Base-by-base conservation (phyloP, 2,329 filamentous ascomycete species). In the Penicillium sp. region DNA sequence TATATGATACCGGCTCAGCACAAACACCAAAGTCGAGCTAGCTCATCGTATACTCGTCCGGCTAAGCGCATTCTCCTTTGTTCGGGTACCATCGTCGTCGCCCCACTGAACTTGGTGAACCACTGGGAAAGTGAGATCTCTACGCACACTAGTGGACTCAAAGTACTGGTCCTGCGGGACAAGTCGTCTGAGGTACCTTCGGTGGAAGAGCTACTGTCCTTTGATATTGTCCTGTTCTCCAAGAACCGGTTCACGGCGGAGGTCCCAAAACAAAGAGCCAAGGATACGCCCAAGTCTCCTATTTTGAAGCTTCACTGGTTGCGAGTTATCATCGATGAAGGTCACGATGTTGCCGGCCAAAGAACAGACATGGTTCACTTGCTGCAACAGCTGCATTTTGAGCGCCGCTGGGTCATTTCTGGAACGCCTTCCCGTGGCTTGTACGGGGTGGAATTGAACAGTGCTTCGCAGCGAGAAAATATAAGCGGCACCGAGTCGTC, bases 261-360 rank as follows among this genome's bases (percentile, higher is more conserved):
- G 67, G 84, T 74, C 2, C 25, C 30, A 78, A 56, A 75, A 75
- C 1, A 65, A 73, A 11, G 73, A 81, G 18, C 12, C 29, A 33
- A 74, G 49, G 61, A 75, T 6, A 7, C 11, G 2, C 8, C 16
- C 28, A 65, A 78, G 9, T 87, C 83, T 1, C 80, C 86, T 0
- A 69, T 96, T 14, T 82, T 82, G 33, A 70, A 80, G 7, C 69
- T 96, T 3, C 89, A 89, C 59, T 95, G 92, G 79, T 85, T 95
- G 60, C 80, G 92, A 1, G 84, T 95, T 39, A 91, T 97, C 38
- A 86, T 95, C 14, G 92, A 97, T 56, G 92, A 96, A 75, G 92
- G 92, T 0, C 90, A 96, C 65, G 87, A 81, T 51, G 84, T 95
- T 50, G 88, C 89, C 0, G 86, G 87, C 31, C 80, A 80, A 5